Evolutionary conservation across 352 stramenopile species (phyloP), one percentile per base, ranked within the genome.

Genomic region (Globisporangium irregulare): DNA sequence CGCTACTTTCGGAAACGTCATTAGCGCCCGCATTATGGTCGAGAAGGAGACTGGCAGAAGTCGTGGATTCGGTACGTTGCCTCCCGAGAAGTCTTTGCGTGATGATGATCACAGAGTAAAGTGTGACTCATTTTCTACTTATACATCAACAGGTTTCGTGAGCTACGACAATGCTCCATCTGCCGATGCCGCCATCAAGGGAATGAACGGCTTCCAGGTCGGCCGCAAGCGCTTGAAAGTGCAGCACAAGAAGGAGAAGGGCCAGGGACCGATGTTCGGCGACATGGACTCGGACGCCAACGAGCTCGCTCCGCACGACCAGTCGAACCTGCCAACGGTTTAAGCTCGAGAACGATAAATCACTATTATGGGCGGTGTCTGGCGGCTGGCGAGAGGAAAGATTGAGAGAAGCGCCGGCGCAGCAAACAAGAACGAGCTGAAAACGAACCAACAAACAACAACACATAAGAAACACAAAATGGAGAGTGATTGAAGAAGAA

Each of bases 201-300:
- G 92, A 68, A 93, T 99, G 80, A 98, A 99, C 82, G 95, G 95
- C 57, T 98, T 93, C 82, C 89, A 98, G 79, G 93, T 99, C 71
- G 93, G 95, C 51, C 95, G 96, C 70, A 99, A 99, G 76, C 90
- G 94, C 61, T 83, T 99, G 56, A 98, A 98, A 82, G 97, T 99
- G 67, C 94, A 98, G 78, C 93, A 96, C 81, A 97, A 97, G 82
- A 95, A 95, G 76, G 89, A 97, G 71, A 97, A 97, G 79, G 80
- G 73, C 53, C 80, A 85, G 59, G 70, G 68, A 15, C 78, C 79
- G 32, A 80, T 85, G 77, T 95, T 86, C 61, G 86, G 86, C 22
- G 87, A 95, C 18, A 86, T 79, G 75, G 83, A 90, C 59, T 75
- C 63, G n/a, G 78, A 78, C 43, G 57, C 71, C 46, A 75, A 70